These are phyloP conservation scores for Monosporascus cannonballus DNA, from an alignment of 2,329 filamentous ascomycete genomes.

Conservation along the genomic window DNA sequence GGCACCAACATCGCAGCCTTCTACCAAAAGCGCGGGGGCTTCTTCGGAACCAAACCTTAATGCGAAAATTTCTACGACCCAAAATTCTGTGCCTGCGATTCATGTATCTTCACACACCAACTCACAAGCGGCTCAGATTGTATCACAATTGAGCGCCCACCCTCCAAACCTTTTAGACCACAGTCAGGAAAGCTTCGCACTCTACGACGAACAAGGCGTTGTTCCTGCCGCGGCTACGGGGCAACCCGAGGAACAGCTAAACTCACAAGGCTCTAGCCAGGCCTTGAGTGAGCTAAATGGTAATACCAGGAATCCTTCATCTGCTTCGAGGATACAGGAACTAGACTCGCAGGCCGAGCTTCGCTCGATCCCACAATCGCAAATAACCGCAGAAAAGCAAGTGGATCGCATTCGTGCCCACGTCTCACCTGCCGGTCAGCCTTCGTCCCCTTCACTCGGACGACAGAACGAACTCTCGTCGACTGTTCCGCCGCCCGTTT, in stretches of 20 bases:
- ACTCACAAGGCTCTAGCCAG: slow-evolving; percentile 17
- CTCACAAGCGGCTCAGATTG: slow-evolving; percentile 25
- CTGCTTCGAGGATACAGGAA: slow-evolving; percentile 6
- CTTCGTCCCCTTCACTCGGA: no score
- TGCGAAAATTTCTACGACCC: neutral
- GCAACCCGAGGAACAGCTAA: slow-evolving; percentile 1
- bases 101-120: slow-evolving; percentile 4
- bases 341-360: slow-evolving; percentile 1
- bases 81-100: neutral
- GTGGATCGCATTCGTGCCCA: neutral
- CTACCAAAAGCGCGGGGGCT: neutral
- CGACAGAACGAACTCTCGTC: neutral
- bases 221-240: slow-evolving; percentile 8
- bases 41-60: neutral
- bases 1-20: slow-evolving; percentile 3
- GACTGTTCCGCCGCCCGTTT: neutral
- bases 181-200: slow-evolving; percentile 13
- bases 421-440: neutral
- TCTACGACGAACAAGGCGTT: slow-evolving; percentile 16
- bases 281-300: slow-evolving; percentile 19
- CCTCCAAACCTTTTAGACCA: slow-evolving; percentile 12
- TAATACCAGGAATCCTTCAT: slow-evolving; percentile 19
- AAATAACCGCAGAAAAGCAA: neutral
- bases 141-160: slow-evolving; percentile 15
- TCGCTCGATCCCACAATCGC: neutral